A percentile compares a stretch with the other conserved stretches of the same genome.
Conservation (phyloP, 352 stramenopile genomes). For the Phytopythium vexans region DNA sequence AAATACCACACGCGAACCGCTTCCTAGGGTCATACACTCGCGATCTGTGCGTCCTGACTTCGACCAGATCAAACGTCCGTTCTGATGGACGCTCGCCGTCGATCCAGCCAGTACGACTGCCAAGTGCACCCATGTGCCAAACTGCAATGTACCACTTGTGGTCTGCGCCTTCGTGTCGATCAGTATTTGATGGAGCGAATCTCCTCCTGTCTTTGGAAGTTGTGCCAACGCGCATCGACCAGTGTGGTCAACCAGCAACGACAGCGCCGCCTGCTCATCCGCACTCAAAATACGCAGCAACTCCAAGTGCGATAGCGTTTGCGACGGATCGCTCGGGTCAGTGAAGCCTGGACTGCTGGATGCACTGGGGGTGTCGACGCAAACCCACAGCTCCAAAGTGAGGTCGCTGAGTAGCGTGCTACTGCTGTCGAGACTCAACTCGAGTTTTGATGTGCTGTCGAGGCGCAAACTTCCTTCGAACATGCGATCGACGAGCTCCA, state of each 20-base stretch:
- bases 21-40: background rate
- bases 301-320: constrained; percentile 8
- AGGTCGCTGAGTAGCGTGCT: constrained; percentile 27
- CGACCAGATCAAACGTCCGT: constrained; percentile 26
- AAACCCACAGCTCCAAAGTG: constrained; percentile 57
- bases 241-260: constrained; percentile 14
- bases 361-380: constrained; percentile 5
- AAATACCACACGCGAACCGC: background rate
- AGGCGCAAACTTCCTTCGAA: constrained; percentile 35
- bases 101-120: constrained; percentile 44
- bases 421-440: constrained; percentile 17
- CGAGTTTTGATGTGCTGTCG: constrained; percentile 5
- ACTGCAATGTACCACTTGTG: background rate
- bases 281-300: constrained; percentile 17
- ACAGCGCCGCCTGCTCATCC: constrained; percentile 4
- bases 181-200: background rate
- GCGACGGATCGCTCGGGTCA: background rate
- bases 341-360: background rate
- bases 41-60: background rate
- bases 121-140: constrained; percentile 47
- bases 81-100: constrained; percentile 29
- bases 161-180: background rate
- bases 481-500: constrained; percentile 10
- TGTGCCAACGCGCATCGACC: constrained; percentile 11
- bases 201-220: background rate